phyloP scores from a whole-genome alignment of 192 early-diverging fungal species.

The Coemansia sp. region DNA sequence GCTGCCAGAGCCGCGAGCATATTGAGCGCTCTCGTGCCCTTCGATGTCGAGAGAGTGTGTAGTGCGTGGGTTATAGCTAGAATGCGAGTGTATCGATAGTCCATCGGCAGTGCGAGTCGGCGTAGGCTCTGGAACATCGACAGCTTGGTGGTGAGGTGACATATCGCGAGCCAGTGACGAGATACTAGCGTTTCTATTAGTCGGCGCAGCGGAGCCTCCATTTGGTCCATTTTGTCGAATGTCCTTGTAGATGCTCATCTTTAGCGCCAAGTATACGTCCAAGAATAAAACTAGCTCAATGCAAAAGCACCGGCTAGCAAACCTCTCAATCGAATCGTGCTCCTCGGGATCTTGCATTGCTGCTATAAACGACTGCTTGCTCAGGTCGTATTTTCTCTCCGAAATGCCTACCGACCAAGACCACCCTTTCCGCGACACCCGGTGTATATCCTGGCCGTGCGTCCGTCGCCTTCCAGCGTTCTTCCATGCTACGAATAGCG shows the following conservation, averaged over 20 bases:
- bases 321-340: constrained; percentile 18
- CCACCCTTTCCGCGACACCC: constrained; percentile 8
- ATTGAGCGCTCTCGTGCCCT: not conserved
- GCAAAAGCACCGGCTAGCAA: constrained; percentile 34
- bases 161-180: not conserved
- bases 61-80: not conserved
- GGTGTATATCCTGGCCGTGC: not conserved
- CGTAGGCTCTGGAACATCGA: not conserved
- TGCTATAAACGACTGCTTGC: constrained; percentile 23
- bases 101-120: not conserved
- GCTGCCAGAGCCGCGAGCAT: not conserved
- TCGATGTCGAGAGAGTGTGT: not conserved
- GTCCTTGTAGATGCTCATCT: constrained; percentile 14
- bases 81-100: not conserved
- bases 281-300: constrained; percentile 31
- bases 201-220: not conserved
- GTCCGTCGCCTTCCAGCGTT: constrained; percentile 6
- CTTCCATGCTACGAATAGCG: constrained; percentile 14
- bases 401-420: constrained; percentile 13
- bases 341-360: constrained; percentile 27
- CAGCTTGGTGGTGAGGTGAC: not conserved
- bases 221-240: not conserved
- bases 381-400: constrained; percentile 18
- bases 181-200: not conserved
- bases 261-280: constrained; percentile 25